Evolutionary conservation across 73 alveolate species (phyloP), one percentile per base, ranked within the genome.

Genomic region (Durusdinium trenchii): DNA sequence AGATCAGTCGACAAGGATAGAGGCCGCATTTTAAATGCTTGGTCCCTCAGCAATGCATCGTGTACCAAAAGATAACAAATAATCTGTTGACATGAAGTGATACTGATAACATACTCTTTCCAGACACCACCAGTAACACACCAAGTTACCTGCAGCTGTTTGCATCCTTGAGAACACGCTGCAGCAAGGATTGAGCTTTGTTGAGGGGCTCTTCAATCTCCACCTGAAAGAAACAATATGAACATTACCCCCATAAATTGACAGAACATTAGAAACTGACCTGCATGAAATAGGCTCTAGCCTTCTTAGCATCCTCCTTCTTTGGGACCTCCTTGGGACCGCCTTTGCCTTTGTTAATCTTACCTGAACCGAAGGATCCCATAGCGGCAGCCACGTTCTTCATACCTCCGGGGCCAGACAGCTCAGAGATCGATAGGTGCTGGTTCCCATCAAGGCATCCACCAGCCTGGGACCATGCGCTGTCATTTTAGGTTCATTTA

Each of bases 11-110:
- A n/a, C 85, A 73, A n/a, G 20, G 48, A 36, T 28, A 73, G 23
- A 30, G 85, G 85, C 30, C 85, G 85, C 3, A 73, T 48, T 51
- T 73, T 73, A 36, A 73, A 73, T 51, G 85, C 85, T 9, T 73
- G 85, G 36, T 73, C 85, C 85, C 85, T 73, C 10, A 67, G 79
- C 40, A 28, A 42, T 28, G 26, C 45, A 42, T 10, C 79, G 14
- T 67, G 35, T 20, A 20, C 45, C 26, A 12, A 10, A 10, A 67
- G 40, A n/a, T n/a, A n/a, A n/a, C n/a, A n/a, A n/a, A n/a, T n/a
- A n/a, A n/a, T n/a, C n/a, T n/a, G n/a, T n/a, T n/a, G n/a, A n/a
- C n/a, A n/a, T n/a, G n/a, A n/a, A n/a, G n/a, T n/a, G n/a, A n/a
- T n/a, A n/a, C n/a, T n/a, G n/a, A n/a, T n/a, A n/a, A n/a, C n/a